Evolutionary conservation across 768 basidiomycete genomes (phyloP).

Genomic region (Boletus tomentosulus): DNA sequence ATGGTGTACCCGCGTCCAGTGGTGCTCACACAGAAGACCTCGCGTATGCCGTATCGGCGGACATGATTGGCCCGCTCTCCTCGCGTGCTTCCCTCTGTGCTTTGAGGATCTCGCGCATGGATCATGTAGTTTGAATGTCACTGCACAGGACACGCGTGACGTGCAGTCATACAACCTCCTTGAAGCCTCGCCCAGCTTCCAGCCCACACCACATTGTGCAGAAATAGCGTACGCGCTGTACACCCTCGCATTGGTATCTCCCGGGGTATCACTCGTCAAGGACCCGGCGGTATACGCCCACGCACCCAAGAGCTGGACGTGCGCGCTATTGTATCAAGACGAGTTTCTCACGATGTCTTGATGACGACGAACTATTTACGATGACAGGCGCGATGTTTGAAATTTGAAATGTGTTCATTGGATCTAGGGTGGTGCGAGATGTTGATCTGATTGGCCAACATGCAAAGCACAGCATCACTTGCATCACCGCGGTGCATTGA

Average conservation of each 20-base stretch:
- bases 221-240: constrained; percentile 20
- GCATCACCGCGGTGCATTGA: too few relatives aligned
- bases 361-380: too few relatives aligned
- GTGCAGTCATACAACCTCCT: constrained; percentile 33
- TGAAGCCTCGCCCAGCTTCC: constrained; percentile 29
- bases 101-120: constrained; percentile 19
- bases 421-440: too few relatives aligned
- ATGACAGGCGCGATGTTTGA: too few relatives aligned
- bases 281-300: not conserved
- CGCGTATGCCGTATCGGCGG: constrained; percentile 17
- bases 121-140: not conserved
- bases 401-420: too few relatives aligned
- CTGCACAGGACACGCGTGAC: not conserved
- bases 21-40: constrained; percentile 23
- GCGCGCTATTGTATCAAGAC: too few relatives aligned
- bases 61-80: constrained; percentile 26
- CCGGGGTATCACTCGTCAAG: constrained; percentile 22
- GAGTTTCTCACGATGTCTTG: too few relatives aligned
- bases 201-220: constrained; percentile 16
- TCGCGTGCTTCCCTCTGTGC: constrained; percentile 30
- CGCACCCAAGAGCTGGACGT: too few relatives aligned
- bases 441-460: too few relatives aligned
- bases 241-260: constrained; percentile 20
- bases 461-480: too few relatives aligned
- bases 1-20: constrained; percentile 6